phyloP scores from a whole-genome alignment of 495 filamentous ascomycete genomes.

The Hypoxylon intermedium region DNA sequence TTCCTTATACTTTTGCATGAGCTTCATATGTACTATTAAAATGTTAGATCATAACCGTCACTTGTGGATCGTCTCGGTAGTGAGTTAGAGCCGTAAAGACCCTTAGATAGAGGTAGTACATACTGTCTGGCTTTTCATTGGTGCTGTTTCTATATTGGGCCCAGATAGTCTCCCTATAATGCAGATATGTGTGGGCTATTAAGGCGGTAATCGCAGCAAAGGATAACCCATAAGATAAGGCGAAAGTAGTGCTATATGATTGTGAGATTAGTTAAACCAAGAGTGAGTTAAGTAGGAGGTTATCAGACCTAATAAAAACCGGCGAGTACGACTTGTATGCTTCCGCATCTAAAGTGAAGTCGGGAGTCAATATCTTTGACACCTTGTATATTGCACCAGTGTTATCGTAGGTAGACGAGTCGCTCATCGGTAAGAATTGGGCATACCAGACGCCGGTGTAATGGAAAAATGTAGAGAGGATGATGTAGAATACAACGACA shows the following conservation, averaged over 20 bases:
- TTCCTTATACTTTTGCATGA: conserved; percentile 66
- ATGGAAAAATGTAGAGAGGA: conserved; percentile 59
- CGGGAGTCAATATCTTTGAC: conserved; percentile 56
- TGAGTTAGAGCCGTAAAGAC: too few species aligned
- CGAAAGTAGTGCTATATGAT: conserved; percentile 62
- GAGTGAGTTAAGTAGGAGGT: not conserved
- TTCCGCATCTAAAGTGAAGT: conserved; percentile 59
- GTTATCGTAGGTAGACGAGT: conserved; percentile 68
- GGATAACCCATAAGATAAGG: conserved; percentile 70
- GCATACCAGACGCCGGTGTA: conserved; percentile 73
- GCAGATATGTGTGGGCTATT: conserved; percentile 69
- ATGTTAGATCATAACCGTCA: conserved; percentile 24
- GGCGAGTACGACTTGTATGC: conserved; percentile 68
- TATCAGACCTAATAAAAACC: conserved; percentile 63
- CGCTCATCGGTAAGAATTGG: conserved; percentile 64
- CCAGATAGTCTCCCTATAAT: conserved; percentile 70
- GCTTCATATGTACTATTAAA: conserved; percentile 60
- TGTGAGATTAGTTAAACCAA: conserved; percentile 20
- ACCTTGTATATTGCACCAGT: conserved; percentile 64
- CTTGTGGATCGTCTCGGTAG: too few species aligned
- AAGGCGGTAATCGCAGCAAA: conserved; percentile 74
- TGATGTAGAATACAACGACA: conserved; percentile 62
- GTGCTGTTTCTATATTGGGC: conserved; percentile 65
- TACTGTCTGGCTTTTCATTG: conserved; percentile 61
- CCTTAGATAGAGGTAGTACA: not conserved